Evolutionary conservation across 2,329 filamentous ascomycete genomes (phyloP), one percentile per base, ranked within the genome.

Genomic region (Sporothrix inflata): DNA sequence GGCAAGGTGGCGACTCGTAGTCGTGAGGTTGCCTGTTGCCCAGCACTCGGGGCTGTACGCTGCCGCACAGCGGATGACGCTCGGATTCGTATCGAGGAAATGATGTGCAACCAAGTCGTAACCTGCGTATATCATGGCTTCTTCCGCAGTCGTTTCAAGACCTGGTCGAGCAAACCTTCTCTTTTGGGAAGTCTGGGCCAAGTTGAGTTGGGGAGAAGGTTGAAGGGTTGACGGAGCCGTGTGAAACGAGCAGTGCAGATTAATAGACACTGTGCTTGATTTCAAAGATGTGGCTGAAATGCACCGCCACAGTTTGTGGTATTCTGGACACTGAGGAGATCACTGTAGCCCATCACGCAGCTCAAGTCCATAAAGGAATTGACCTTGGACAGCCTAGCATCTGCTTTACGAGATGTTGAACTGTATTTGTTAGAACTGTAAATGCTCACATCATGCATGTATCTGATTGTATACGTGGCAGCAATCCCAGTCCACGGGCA

Each of bases 271-370:
- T 45, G 38, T 65, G 14, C 4, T 14, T 16, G 19, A 16, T 27
- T 8, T 19, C 8, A 12, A 8, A 24, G 11, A 45, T 67, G 65
- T 67, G 65, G 65, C 65, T 67, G 65, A 53, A 67, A 14, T 53
- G 65, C 65, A 67, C 65, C 16, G 65, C 65, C 65, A 67, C 65
- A 40, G n/a, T 14, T 57, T 14, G 34, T 30, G 12, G 34, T 7
- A 34, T 2, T 6, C 14, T 9, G 16, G 8, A 57, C 53, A 6
- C 19, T 47, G 27, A 16, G 7, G 27, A 57, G 53, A 57, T 34
- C 53, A 61, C 2, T 21, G 34, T 30, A 61, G 55, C 34, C 38
- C 38, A 27, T 14, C 5, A 19, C 19, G 3, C 38, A 45, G 40
- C 3, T 21, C 8, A 24, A 63, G 30, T 34, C 30, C 6, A 34